Evolutionary conservation across 139 green algal genomes (phyloP), one percentile per base, ranked within the genome.

Genomic region (Nannochloris sp.): DNA sequence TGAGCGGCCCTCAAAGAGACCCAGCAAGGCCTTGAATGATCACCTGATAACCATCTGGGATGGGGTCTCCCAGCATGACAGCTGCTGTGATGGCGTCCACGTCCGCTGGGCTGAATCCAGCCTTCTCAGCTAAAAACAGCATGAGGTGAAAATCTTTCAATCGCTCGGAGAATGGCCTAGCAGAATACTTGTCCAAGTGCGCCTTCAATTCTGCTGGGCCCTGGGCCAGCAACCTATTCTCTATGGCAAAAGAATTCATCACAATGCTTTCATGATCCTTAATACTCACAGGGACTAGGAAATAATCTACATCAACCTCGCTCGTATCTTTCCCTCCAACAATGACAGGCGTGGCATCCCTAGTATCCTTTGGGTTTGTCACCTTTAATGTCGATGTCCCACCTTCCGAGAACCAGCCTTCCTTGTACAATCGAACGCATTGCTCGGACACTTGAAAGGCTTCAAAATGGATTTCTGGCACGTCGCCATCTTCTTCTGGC

Each of bases 271-370:
- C 79, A 60, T 99, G 93, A 67, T 96, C 85, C 25, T 83, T 72
- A 64, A 99, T 97, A 27, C 82, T 81, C 27, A 96, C 78, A 1
- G 92, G 79, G 48, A 90, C 78, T 53, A 99, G 77, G 67, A 97
- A 97, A 63, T 87, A 97, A 78, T 99, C 91, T 71, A 94, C 96
- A 75, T 99, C 93, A 9, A 96, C 84, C 62, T 94, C 86, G 12
- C 60, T 73, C 15, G 78, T 66, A 58, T 98, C 93, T 75, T 93
- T 96, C 54, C 81, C 85, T 48, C 81, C 84, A 6, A 95, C 76
- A 24, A 95, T 94, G 18, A 91, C 76, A 0, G 88, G 81, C 49
- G 72, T 19, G 57, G 86, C 71, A 10, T 85, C 55, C 6, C 62
- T 67, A 2, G 86, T 81, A 56, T 94, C 83, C 67, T 83, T 76